Percentiles rank a stretch among this genome's conserved stretches.
Evolutionary conservation across 2,329 filamentous ascomycete genomes (phyloP).

Genomic region (Aspergillus novofumigatus): DNA sequence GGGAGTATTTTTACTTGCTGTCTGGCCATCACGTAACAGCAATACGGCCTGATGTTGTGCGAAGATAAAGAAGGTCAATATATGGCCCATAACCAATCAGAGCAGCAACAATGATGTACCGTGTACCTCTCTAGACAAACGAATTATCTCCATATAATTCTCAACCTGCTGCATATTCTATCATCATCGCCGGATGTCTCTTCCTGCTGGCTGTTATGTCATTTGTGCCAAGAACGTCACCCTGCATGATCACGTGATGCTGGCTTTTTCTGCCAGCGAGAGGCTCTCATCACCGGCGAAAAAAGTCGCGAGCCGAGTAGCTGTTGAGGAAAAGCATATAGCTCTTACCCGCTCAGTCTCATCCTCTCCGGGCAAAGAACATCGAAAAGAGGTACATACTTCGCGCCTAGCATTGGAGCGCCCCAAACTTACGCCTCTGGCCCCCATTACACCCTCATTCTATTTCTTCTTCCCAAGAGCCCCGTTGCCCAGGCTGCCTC

Average conservation of each 20-base stretch:
- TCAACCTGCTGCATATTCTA: neutral
- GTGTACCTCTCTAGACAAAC: neutral
- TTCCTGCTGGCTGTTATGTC: neutral
- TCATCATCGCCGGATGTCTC: neutral
- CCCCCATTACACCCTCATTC: neutral
- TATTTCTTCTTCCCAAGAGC: neutral
- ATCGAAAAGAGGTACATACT: slow-evolving; percentile 7
- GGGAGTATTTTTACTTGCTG: neutral
- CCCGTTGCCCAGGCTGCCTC: slow-evolving; percentile 6
- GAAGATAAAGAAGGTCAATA: neutral
- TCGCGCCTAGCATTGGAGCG: slow-evolving; percentile 1
- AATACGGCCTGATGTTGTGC: neutral
- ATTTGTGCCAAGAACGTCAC: neutral
- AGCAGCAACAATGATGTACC: neutral
- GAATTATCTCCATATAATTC: neutral
- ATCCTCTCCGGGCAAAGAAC: slow-evolving; percentile 9
- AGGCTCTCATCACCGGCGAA: neutral
- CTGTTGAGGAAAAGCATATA: neutral
- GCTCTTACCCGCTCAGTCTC: neutral
- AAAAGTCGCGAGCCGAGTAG: neutral
- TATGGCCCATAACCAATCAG: neutral
- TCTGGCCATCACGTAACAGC: neutral
- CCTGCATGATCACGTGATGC: neutral
- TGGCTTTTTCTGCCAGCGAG: neutral
- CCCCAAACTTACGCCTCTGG: slow-evolving; percentile 7